Conservation (phyloP, 164 flowering plant species). For the Umbellularia californica region DNA sequence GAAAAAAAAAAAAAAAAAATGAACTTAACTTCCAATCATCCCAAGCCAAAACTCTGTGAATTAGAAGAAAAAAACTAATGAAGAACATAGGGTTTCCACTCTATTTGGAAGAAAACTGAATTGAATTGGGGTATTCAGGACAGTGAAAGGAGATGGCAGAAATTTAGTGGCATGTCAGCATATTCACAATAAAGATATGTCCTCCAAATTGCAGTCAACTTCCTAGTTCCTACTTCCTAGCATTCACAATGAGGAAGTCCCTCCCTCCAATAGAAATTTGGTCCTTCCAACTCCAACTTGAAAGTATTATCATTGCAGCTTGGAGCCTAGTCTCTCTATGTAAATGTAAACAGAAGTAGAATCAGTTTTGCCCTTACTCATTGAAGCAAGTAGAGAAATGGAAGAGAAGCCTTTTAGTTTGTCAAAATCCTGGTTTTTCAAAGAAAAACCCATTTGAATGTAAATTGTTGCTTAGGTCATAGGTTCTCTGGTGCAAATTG, state of each 20-base stretch:
- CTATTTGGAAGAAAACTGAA: not conserved
- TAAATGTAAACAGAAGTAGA: not conserved
- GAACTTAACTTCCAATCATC: not conserved
- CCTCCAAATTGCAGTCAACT: not conserved
- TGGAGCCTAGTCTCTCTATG: not conserved
- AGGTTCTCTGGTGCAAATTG: not conserved
- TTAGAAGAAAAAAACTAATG: not conserved
- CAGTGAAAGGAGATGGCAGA: not conserved
- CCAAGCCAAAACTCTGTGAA: not conserved
- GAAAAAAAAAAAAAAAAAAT: no score
- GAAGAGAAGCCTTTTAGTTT: not conserved
- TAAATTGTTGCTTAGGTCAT: not conserved
- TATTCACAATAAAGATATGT: not conserved
- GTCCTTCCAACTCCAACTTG: not conserved
- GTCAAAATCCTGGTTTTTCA: no score
- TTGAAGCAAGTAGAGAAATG: not conserved
- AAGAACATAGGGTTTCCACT: not conserved
- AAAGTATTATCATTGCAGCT: not conserved
- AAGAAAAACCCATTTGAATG: no score
- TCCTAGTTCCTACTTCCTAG: no score
- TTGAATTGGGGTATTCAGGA: not conserved
- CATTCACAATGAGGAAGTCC: no score
- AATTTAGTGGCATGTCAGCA: not conserved
- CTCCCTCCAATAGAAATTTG: no score
- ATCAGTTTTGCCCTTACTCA: not conserved